phyloP scores from a whole-genome alignment of 345 rosid genomes.

The Eucalyptus pauciflora region DNA sequence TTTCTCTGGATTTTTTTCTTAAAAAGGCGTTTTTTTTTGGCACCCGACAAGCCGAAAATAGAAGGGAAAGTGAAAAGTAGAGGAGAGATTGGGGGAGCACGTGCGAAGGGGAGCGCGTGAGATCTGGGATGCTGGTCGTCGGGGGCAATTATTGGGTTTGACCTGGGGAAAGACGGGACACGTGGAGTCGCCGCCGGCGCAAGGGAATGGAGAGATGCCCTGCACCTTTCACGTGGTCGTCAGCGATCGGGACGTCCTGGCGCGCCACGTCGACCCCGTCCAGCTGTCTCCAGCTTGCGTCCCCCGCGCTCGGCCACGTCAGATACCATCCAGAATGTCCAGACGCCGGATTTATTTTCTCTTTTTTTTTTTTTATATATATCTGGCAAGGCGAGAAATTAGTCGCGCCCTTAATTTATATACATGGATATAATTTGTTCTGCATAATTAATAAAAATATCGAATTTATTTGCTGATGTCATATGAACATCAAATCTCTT shows the following conservation, averaged over 20 bases:
- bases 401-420: background rate
- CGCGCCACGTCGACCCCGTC: background rate
- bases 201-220: background rate
- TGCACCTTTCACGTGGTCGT: background rate
- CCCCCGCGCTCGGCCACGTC: background rate
- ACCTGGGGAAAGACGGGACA: background rate
- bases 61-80: background rate
- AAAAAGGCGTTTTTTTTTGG: too few relatives aligned
- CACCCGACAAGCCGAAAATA: background rate
- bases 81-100: background rate
- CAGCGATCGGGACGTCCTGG: background rate
- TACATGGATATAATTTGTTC: background rate
- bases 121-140: background rate
- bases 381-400: background rate
- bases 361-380: rapidly evolving
- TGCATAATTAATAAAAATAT: too few relatives aligned
- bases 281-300: background rate
- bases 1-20: too few relatives aligned
- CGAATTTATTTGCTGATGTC: background rate
- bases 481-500: background rate
- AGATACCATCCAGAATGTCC: background rate
- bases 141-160: background rate
- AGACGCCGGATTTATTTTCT: background rate
- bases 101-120: background rate
- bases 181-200: background rate